Evolutionary conservation across 176 grass and related monocot genomes (phyloP).

Genomic region (Oryza coarctata): DNA sequence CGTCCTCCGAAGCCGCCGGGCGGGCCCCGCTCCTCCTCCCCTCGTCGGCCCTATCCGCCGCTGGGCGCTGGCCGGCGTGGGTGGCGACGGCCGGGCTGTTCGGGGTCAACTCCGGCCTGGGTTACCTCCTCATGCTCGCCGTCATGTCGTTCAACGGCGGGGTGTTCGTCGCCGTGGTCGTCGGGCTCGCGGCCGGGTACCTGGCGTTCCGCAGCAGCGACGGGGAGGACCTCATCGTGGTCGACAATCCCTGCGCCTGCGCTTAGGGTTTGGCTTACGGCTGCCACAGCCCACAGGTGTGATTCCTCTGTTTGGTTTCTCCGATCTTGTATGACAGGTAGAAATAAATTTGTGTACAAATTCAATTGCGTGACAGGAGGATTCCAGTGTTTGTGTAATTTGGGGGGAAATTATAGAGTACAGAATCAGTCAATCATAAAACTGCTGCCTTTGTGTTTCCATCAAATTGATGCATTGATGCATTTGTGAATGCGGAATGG

Average conservation of each 20-base stretch:
- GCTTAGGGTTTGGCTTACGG: conserved; percentile 40
- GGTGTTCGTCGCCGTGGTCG: conserved; percentile 71
- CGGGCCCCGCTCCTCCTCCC: conserved; percentile 45
- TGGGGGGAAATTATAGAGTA: conserved; percentile 25
- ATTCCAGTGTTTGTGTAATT: background rate
- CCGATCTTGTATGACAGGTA: conserved; percentile 38
- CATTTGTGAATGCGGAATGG: background rate
- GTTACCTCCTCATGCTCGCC: conserved; percentile 93
- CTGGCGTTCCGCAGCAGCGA: conserved; percentile 72
- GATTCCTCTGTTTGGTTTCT: background rate
- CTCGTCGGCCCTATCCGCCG: background rate
- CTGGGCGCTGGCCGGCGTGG: conserved; percentile 18
- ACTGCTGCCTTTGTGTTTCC: background rate
- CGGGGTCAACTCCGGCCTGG: conserved; percentile 78
- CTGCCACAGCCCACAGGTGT: conserved; percentile 14
- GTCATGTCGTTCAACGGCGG: conserved; percentile 99
- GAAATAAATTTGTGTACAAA: conserved; percentile 43
- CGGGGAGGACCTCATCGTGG: conserved; percentile 58
- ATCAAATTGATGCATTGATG: background rate
- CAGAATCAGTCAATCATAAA: conserved; percentile 16
- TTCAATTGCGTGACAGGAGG: conserved; percentile 25
- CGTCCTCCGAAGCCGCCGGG: conserved; percentile 32
- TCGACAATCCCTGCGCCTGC: conserved; percentile 88
- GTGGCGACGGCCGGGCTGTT: conserved; percentile 60
- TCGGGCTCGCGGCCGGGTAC: conserved; percentile 76